phyloP scores from a whole-genome alignment of 768 basidiomycete genomes.

The Suillus paluster region DNA sequence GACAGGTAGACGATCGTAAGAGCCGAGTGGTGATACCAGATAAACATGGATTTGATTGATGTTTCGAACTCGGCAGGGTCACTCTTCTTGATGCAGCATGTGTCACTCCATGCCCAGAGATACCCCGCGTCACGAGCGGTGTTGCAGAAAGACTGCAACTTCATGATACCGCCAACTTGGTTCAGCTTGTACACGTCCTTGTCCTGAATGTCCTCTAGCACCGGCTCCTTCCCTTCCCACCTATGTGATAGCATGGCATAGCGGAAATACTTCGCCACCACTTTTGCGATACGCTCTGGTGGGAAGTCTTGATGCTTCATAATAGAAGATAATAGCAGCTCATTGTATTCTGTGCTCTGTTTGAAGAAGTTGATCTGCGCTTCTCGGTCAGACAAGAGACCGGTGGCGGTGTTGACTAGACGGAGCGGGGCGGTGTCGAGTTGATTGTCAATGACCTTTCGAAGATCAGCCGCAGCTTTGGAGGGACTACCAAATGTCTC shows the following conservation, averaged over 20 bases:
- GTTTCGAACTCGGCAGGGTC: too few relatives aligned
- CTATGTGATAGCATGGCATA: background rate
- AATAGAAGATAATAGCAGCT: background rate
- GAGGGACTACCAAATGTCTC: background rate
- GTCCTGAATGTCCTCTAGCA: constrained; percentile 1
- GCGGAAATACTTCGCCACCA: background rate
- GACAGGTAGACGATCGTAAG: too few relatives aligned
- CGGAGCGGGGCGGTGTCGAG: background rate
- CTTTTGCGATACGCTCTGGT: background rate
- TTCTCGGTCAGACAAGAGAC: background rate
- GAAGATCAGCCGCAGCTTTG: background rate
- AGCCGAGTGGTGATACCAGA: too few relatives aligned
- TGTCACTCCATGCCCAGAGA: too few relatives aligned
- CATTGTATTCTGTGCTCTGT: background rate
- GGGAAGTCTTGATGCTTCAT: background rate
- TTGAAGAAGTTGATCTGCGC: background rate
- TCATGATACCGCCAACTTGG: too few relatives aligned
- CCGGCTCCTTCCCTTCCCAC: background rate
- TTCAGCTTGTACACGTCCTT: background rate
- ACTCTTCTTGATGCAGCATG: too few relatives aligned
- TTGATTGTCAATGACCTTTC: background rate
- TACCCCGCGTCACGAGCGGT: too few relatives aligned
- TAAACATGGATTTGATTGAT: too few relatives aligned
- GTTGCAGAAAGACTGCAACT: too few relatives aligned
- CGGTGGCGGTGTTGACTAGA: background rate